Evolutionary conservation across 805 yeast species (phyloP), one percentile per base, ranked within the genome.

Genomic region (Clavispora vitiphila): DNA sequence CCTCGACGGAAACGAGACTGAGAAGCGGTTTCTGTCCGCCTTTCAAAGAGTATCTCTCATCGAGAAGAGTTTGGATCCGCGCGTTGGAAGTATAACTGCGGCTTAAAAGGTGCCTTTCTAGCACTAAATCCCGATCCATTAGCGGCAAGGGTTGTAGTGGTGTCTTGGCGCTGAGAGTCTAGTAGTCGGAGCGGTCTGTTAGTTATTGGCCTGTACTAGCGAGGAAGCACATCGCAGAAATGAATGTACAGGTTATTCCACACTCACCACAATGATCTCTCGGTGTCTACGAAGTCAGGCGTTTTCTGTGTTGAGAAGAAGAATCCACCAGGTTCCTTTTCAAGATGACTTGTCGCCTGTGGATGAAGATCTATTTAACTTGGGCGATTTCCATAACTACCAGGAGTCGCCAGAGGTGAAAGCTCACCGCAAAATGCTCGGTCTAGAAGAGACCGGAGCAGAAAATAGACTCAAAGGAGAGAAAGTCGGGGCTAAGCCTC

Each of bases 11-110:
- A 26, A 61, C 57, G 35, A 76, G 60, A 8, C 72, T 45, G 26
- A 77, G 54, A 34, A 58, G 62, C 18, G 76, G 75, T 54, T 71
- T 74, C 47, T 74, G 78, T 23, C 62, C 64, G 8, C 80, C 80
- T 1, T 58, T 50, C 11, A 60, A 42, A 0, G 78, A 67, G 55
- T 76, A 77, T 39, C 83, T 54, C 2, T 67, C 52, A 38, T 67
- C 71, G 15, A 77, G 50, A 7, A 75, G 57, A 40, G 70, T 65
- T 23, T 62, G 53, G 8, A 76, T 66, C 38, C 62, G 62, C 51
- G 51, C 65, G 46, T 42, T 54, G 25, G 61, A 65, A 42, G 60
- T 64, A 41, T 64, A 72, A 27, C 77, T 66, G 45, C 81, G 53
- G 4, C 76, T 55, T 6, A 77, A 60, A 12, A 77, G 57, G 34